Base-by-base conservation (phyloP, 2,329 filamentous ascomycete genomes). In the Neofusicoccum laricinum region DNA sequence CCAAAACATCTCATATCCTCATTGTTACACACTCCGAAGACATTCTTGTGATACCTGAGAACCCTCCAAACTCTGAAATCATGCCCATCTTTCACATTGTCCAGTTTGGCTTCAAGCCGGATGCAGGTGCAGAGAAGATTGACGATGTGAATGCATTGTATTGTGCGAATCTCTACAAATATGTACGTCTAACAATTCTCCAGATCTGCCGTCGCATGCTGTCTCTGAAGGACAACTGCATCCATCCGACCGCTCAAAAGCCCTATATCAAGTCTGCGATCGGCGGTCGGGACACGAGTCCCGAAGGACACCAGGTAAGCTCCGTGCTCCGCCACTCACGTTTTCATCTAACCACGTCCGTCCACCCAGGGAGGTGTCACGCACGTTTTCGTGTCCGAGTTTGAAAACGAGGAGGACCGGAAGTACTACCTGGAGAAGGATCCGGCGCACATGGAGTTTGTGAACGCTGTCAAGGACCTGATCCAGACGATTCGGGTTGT, bases 21-120 rank as follows among this genome's bases (percentile, higher is more conserved):
- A n/a, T 17, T 12, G 19, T 21, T 30, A 11, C 17, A 43, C 21
- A 15, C 17, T 8, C 25, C 25, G 1, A 6, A 30, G 25, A 30
- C 25, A 21, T 32, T 19, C 14, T 3, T 2, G 6, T 14, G 5
- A 0, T 15, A 5, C 4, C 36, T 19, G 10, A 4, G 2, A 45
- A 14, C 19, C 10, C 14, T 14, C 25, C 14, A 32, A 3, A 30
- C n/a, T 19, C 41, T 32, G 30, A 67, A 77, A 68, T 32, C 19
- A 90, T 90, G 88, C 72, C 86, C 0, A 81, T 91, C 68, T 79
- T 85, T n/a, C 89, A 91, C 72, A 83, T 91, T 58, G 88, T 91
- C 2, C 78, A 90, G 30, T 88, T 91, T 70, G 81, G 86, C 66
- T 90, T 90, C 79, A 88, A 88, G 71, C 73, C 84, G 0, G 77